A percentile compares a stretch with the other conserved stretches of the same genome.
phyloP scores from a whole-genome alignment of 2,329 filamentous ascomycete genomes.

The Elsinoe fawcettii region DNA sequence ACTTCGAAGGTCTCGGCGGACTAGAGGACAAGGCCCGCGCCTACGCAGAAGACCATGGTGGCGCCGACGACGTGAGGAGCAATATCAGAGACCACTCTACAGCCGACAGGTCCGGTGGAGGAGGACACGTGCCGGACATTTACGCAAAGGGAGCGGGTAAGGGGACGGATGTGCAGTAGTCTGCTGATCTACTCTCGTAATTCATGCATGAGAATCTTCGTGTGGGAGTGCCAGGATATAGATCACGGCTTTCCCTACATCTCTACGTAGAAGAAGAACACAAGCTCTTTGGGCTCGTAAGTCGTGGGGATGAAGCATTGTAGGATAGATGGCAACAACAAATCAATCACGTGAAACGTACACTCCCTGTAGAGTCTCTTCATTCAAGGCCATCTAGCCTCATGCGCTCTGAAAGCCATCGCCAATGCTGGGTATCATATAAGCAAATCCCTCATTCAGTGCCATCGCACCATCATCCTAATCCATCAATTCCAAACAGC shows the following conservation, averaged over 20 bases:
- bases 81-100: constrained; percentile 26
- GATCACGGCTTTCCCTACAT: too few relatives aligned
- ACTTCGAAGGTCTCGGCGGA: constrained; percentile 43
- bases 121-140: neutral
- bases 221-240: too few relatives aligned
- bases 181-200: neutral
- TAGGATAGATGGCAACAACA: too few relatives aligned
- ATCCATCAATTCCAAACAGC: neutral
- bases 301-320: too few relatives aligned
- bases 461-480: neutral
- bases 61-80: constrained; percentile 34
- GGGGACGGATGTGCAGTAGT: constrained; percentile 8
- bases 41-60: constrained; percentile 33
- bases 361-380: too few relatives aligned
- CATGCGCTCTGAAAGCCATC: neutral
- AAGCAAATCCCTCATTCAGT: neutral
- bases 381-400: too few relatives aligned
- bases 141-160: neutral
- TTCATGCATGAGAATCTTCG: too few relatives aligned
- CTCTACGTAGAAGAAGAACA: too few relatives aligned
- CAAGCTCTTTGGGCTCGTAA: too few relatives aligned
- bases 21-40: constrained; percentile 38
- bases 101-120: neutral
- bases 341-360: neutral
- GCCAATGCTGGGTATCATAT: neutral